Evolutionary conservation across 306 rosid species (phyloP).

Genomic region (Corylus avellana): DNA sequence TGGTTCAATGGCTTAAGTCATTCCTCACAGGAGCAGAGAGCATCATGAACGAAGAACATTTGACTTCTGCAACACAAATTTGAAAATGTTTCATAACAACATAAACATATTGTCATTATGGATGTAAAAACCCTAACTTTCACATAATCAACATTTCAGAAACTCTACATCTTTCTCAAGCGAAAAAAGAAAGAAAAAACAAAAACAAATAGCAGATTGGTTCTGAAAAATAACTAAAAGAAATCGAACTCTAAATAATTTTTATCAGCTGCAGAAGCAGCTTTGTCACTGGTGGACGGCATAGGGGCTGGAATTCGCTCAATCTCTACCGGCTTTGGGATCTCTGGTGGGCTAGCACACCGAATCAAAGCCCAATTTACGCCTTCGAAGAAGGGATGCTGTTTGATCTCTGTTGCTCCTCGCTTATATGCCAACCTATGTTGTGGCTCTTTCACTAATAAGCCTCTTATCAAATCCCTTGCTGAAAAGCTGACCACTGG

Average conservation of each 20-base stretch:
- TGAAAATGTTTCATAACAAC: conserved; percentile 30
- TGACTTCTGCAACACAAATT: conserved; percentile 31
- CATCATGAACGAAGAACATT: conserved; percentile 14
- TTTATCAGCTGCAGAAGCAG: conserved; percentile 35
- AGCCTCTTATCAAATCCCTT: conserved; percentile 48
- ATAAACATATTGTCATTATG: conserved; percentile 32
- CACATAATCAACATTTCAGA: conserved; percentile 34
- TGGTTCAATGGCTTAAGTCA: background rate
- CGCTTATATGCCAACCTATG: conserved; percentile 52
- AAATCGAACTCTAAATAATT: conserved; percentile 58
- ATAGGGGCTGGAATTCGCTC: conserved; percentile 40
- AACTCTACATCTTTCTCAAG: conserved; percentile 41
- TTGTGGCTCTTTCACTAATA: conserved; percentile 57
- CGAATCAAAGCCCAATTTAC: conserved; percentile 58
- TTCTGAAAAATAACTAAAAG: conserved; percentile 38
- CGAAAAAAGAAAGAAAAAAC: background rate
- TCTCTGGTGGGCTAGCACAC: conserved; percentile 60
- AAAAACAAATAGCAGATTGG: conserved; percentile 21
- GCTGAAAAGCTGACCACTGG: conserved; percentile 51
- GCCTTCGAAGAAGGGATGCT: conserved; percentile 57
- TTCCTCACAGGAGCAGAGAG: background rate
- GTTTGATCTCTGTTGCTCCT: conserved; percentile 59
- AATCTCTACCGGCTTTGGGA: conserved; percentile 49
- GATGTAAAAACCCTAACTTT: conserved; percentile 11
- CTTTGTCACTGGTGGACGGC: conserved; percentile 31